Evolutionary conservation across 2,329 filamentous ascomycete species (phyloP).

Genomic region (Pseudogymnoascus sp.): DNA sequence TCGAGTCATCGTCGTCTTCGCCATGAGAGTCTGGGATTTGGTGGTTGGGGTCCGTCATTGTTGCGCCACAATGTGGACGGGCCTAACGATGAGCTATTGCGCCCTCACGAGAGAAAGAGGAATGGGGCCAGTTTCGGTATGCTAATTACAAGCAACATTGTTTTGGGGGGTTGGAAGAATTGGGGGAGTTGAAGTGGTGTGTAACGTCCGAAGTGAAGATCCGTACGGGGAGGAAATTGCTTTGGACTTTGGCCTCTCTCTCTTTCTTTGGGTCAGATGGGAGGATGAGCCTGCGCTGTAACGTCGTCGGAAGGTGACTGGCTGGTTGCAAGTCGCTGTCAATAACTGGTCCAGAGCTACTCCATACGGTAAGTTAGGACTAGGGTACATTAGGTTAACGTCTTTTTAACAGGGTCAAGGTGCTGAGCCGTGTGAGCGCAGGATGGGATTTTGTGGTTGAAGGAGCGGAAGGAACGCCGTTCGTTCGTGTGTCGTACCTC

Average conservation of each 20-base stretch:
- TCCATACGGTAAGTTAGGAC: background rate
- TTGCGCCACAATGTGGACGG: background rate
- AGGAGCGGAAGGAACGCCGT: background rate
- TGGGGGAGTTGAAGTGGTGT: background rate
- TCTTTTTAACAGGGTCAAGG: background rate
- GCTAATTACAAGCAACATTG: constrained; percentile 4
- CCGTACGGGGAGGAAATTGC: constrained; percentile 9
- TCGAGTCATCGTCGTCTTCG: background rate
- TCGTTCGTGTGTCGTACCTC: background rate
- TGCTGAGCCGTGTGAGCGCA: background rate
- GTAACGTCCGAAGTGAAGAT: background rate
- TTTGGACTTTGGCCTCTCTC: constrained; percentile 1
- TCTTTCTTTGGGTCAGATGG: background rate
- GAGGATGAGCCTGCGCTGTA: background rate
- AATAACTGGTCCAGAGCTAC: background rate
- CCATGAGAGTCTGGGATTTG: background rate
- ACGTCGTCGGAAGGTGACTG: background rate
- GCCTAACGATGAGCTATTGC: background rate
- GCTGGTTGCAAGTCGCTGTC: constrained; percentile 3
- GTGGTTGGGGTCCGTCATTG: constrained; percentile 1
- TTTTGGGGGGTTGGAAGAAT: background rate
- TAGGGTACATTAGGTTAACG: constrained; percentile 3
- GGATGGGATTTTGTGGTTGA: constrained; percentile 1
- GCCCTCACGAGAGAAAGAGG: constrained; percentile 1
- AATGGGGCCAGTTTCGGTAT: background rate